Evolutionary conservation across 257 asterid genomes (phyloP), one percentile per base, ranked within the genome.

Genomic region (Nicotiana undulata): DNA sequence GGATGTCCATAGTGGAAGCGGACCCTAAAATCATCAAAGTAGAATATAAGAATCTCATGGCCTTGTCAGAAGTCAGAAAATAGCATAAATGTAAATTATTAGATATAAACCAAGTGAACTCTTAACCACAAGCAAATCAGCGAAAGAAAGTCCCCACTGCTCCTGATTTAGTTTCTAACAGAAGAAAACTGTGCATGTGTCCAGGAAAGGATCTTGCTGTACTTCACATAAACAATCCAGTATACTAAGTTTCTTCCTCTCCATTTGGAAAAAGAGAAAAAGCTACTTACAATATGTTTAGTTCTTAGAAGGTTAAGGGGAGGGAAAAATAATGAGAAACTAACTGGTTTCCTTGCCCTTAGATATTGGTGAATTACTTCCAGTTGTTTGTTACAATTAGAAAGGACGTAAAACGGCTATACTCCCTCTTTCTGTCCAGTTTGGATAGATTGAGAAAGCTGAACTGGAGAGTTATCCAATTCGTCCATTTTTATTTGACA

Each of bases 1-100:
- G 99, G 99, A 88, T 95, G 99, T 24, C 99, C 99, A 70, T 95
- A 95, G 81, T 92, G 98, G 93, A 96, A 96, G 60, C 98, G 93
- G 75, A 95, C 98, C 95, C 99, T 95, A 83, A 55, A 53, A 20
- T 79, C 74, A 78, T 82, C 79, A 76, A 83, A 83, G 76, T 67
- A 75, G 64, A 64, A 63, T 5, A 49, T 9, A 44, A 53, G 60
- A 46, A 79, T 46, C 6, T 46, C 61, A 63, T 28, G 55, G 64
- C 49, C 52, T 64, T 18, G 3, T 24, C 40, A 28, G 16, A 74
- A 74, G 51, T 26, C 40, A 74, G 40, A 74, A 74, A 15, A 49
- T 49, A 49, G 29, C 61, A 74, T 15, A 49, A 26, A 22, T 49
- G 44, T 15, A 74, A 70, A 74, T 49, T 37, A 74, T 17, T 74